phyloP scores from a whole-genome alignment of 768 basidiomycete genomes.

The Boletus fagicola region DNA sequence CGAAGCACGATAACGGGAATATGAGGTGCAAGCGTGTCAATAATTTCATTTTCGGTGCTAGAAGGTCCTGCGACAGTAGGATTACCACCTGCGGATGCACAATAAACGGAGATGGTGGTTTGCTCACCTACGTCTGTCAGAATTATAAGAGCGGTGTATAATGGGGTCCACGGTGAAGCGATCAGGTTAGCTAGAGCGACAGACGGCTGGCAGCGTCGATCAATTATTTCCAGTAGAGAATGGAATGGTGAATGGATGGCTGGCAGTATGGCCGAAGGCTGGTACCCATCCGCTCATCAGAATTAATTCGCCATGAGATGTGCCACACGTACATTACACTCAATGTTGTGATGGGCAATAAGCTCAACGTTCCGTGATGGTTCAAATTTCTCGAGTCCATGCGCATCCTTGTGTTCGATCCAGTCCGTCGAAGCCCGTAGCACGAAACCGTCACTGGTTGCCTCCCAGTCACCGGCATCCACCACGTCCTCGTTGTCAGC shows the following conservation, averaged over 20 bases:
- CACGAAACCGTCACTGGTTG: constrained; percentile 41
- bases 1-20: constrained; percentile 60
- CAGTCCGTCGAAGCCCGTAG: constrained; percentile 68
- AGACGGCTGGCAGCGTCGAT: constrained; percentile 52
- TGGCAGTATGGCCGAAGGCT: constrained; percentile 38
- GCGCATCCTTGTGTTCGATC: constrained; percentile 62
- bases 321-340: constrained; percentile 43
- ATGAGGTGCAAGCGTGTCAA: constrained; percentile 49
- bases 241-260: constrained; percentile 58
- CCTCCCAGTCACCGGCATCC: constrained; percentile 59
- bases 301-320: constrained; percentile 1
- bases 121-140: constrained; percentile 47
- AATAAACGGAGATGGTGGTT: background rate
- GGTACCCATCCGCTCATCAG: constrained; percentile 9
- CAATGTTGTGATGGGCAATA: constrained; percentile 43
- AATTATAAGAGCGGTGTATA: constrained; percentile 61
- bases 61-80: constrained; percentile 25
- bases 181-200: constrained; percentile 50
- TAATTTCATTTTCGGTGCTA: constrained; percentile 41
- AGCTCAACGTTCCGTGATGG: constrained; percentile 66
- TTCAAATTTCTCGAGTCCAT: constrained; percentile 66
- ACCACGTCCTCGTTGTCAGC: constrained; percentile 70
- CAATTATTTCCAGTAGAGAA: constrained; percentile 50
- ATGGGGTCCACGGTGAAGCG: constrained; percentile 54
- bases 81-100: constrained; percentile 4